Conservation (phyloP, 106 monocot species). For the Dactylorhiza incarnata region DNA sequence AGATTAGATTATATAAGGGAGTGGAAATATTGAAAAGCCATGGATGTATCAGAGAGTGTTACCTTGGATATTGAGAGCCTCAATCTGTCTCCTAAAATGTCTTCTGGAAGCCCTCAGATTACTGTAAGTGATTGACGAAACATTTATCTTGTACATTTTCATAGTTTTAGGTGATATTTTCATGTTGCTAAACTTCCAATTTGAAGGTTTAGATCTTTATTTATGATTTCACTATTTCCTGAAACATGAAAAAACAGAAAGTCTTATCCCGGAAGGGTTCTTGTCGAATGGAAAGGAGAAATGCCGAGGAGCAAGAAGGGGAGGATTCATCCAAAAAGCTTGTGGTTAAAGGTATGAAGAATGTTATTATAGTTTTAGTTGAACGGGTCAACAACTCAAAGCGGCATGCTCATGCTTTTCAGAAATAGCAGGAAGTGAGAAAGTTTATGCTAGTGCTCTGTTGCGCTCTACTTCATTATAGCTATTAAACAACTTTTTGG, state of each 20-base stretch:
- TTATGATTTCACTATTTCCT: neutral
- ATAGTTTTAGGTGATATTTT: neutral
- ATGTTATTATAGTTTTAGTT: neutral
- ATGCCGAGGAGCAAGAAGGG: constrained; percentile 17
- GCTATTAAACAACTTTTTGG: too few species aligned
- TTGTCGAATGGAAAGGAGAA: constrained; percentile 13
- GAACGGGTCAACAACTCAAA: neutral
- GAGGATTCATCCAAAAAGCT: constrained; percentile 18
- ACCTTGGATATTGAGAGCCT: constrained; percentile 59
- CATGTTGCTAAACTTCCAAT: neutral
- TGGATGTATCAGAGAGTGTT: constrained; percentile 28
- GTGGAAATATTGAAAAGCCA: neutral
- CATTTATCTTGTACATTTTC: neutral
- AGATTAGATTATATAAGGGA: neutral
- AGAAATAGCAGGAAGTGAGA: neutral
- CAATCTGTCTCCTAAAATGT: constrained; percentile 37
- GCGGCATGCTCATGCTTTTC: neutral
- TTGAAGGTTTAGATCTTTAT: neutral
- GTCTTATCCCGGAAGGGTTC: constrained; percentile 25
- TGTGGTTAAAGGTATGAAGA: constrained; percentile 16
- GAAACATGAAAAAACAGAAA: constrained; percentile 14
- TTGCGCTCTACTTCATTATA: too few species aligned
- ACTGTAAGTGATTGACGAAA: constrained; percentile 31
- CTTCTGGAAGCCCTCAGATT: constrained; percentile 64
- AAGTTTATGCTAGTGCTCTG: too few species aligned